Base-by-base conservation (phyloP, 768 basidiomycete species). In the Wakefieldia striispora region DNA sequence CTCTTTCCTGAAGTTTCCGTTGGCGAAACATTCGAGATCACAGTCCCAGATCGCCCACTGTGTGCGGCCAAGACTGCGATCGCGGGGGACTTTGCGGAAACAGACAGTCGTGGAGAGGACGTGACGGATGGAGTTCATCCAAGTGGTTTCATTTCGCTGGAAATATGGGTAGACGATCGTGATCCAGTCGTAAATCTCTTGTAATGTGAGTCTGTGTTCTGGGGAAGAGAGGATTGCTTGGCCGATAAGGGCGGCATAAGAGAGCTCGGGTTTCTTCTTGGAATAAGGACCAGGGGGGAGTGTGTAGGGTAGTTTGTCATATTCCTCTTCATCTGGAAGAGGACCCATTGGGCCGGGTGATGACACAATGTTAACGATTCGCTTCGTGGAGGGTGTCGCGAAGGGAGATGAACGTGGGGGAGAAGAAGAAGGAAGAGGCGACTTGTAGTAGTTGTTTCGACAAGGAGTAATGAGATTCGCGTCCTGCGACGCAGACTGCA, bases 61-160 rank as follows among this genome's bases (percentile, higher is more conserved):
- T 20, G 89, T 90, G 41, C 91, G 81, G 29, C 93, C 91, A 29
- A 88, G 79, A 21, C 82, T 77, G 12, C 86, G 81, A 50, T 90
- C 85, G 19, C 93, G 75, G 3, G 83, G 80, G 0, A 87, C 82
- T 59, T 95, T 97, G 54, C 91, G 82, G 68, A 97, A 97, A 59
- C 87, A 88, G 33, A 87, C 82, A 38, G 95, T 95, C 3, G 94
- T 91, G 55, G 90, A 93, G 21, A 98, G 78, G 41, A 95, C 94
- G 69, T 98, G 95, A n/a, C 95, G 82, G 51, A 98, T 92, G 47
- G 92, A 95, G 69, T 97, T 97, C 83, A 95, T 94, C 95, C 95
- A 98, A 6, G 93, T 95, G 4, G 87, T 81, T 60, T 97, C 94
- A 19, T 88, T 87, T 50, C 89, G 86, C 69, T 92, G 91, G 72